phyloP scores from a whole-genome alignment of 2,329 filamentous ascomycete species.

The Beauveria scarabaeidicola region DNA sequence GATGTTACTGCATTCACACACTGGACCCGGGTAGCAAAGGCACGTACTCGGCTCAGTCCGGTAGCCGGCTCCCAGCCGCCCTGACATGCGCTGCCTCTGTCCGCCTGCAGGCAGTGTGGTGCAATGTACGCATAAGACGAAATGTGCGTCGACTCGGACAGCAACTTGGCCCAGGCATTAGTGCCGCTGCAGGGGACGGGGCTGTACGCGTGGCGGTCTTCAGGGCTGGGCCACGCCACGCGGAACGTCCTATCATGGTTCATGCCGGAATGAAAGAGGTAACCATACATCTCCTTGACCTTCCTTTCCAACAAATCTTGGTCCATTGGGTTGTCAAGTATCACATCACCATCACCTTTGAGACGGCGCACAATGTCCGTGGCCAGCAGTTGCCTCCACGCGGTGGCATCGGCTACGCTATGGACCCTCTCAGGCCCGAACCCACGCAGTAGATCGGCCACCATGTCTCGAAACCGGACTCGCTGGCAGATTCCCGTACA shows the following conservation, averaged over 20 bases:
- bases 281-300: background rate
- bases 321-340: background rate
- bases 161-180: background rate
- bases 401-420: background rate
- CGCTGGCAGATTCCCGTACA: background rate
- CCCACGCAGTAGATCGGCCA: background rate
- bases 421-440: background rate
- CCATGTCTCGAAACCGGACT: background rate
- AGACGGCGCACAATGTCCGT: background rate
- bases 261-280: background rate
- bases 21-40: background rate
- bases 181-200: background rate
- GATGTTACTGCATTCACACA: background rate
- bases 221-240: background rate
- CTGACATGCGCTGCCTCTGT: background rate
- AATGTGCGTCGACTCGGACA: background rate
- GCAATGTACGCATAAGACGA: background rate
- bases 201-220: background rate
- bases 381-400: background rate
- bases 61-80: background rate
- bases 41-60: background rate
- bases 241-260: background rate
- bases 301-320: background rate
- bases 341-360: background rate
- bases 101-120: background rate